These are phyloP conservation scores for Chlorella sorokiniana DNA, from an alignment of 139 green algal species.

Conservation along the genomic window DNA sequence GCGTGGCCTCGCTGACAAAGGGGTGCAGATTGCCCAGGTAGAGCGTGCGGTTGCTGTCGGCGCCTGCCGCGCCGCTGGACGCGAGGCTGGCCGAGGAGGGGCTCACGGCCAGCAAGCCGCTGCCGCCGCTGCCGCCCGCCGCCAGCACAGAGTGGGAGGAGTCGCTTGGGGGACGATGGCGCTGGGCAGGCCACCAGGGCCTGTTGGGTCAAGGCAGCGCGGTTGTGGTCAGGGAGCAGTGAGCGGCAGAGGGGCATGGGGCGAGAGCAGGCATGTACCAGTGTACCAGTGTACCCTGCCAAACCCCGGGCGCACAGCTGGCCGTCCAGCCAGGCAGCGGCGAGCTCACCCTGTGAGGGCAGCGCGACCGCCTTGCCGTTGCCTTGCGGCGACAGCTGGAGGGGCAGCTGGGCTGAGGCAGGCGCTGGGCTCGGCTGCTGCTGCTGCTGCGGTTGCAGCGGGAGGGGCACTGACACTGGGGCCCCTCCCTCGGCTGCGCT, in stretches of 20 bases:
- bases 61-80: not conserved
- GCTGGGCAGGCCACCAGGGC: not conserved
- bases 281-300: no score
- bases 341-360: no score
- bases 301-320: no score
- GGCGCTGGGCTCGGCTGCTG: no score
- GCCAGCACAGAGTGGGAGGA: not conserved
- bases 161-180: not conserved
- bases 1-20: constrained; percentile 58
- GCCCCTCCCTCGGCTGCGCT: no score
- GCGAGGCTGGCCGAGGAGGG: not conserved
- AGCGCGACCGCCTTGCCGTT: no score
- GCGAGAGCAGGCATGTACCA: no score
- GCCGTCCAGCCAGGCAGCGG: no score
- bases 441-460: no score
- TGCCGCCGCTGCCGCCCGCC: not conserved
- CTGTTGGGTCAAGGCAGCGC: not conserved
- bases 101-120: not conserved
- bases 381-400: no score
- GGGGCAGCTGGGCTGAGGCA: no score
- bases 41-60: constrained; percentile 34
- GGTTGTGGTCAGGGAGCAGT: not conserved
- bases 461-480: not conserved
- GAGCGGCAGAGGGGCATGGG: no score
- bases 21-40: constrained; percentile 75